Base-by-base conservation (phyloP, 169 alveolate genomes). In the Cyclospora cayetanensis region DNA sequence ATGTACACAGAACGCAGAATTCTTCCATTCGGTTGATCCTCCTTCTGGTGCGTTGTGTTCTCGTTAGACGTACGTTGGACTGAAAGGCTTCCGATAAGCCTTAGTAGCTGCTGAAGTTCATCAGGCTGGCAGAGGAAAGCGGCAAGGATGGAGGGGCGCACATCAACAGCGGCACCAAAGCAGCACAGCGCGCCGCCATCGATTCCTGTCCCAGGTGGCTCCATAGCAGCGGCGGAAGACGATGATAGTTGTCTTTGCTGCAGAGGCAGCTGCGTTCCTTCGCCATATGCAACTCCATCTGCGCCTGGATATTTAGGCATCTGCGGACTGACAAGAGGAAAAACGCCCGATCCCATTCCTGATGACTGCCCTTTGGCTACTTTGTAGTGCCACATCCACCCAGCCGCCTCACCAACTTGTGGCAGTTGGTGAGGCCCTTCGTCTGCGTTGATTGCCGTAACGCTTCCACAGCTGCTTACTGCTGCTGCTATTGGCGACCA, bases 81-180 rank as follows among this genome's bases (percentile, higher is more conserved):
- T 25, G 74, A 29, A 12, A 60, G 37, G 11, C 15, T 20, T 3
- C 74, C 74, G 31, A 60, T 60, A 12, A 60, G 9, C 37, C 18
- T 25, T 20, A 60, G 37, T 29, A 60, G 31, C 74, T 20, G 74
- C 31, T 60, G 20, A 3, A 60, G 74, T 20, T 60, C 74, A 12
- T 60, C 74, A n/a, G 74, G 74, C n/a, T 60, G 74, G 31, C 74
- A 60, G 0, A 60, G 37, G 31, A 60, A 60, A 11, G 74, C 74
- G 15, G 74, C 74, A 2, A 60, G 31, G 37, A 15, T 27, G 15
- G 74, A 12, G 9, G 74, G 74, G 74, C 74, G 74, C 0, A 35
- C 74, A 22, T 29, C 74, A 60, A 60, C 74, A 22, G 74, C 74
- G 9, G 74, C 74, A 60, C 39, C 74, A 60, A 60, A 60, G 74